These are phyloP conservation scores for Fusarium lateritium DNA, from an alignment of 2,329 filamentous ascomycete genomes.

Conservation along the genomic window DNA sequence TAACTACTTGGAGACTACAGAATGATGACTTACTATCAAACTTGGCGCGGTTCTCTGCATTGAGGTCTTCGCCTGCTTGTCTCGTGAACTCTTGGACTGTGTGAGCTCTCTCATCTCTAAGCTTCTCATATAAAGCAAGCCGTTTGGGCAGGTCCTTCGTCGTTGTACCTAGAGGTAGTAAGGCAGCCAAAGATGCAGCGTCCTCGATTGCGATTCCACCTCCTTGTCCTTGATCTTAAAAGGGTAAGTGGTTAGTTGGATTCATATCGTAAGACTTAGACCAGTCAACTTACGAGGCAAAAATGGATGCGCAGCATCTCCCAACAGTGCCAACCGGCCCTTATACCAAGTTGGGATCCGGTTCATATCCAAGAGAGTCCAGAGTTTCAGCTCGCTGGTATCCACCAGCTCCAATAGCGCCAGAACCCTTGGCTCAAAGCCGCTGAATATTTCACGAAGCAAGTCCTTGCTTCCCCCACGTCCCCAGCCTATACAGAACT, in stretches of 20 bases:
- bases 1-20: accelerated
- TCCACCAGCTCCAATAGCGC: conserved; percentile 61
- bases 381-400: conserved; percentile 65
- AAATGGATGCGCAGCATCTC: conserved; percentile 79
- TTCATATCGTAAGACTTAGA: accelerated
- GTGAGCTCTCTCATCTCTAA: conserved; percentile 70
- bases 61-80: conserved; percentile 63
- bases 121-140: conserved; percentile 71
- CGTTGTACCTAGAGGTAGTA: conserved; percentile 65
- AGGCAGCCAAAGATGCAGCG: conserved; percentile 69
- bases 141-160: conserved; percentile 66
- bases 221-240: conserved; percentile 43
- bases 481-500: conserved; percentile 55
- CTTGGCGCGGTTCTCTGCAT: conserved; percentile 51
- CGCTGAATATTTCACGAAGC: conserved; percentile 57
- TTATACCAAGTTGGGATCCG: conserved; percentile 69
- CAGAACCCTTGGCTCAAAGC: conserved; percentile 60
- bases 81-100: conserved; percentile 72
- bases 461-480: conserved; percentile 54
- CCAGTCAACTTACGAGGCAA: conserved; percentile 57
- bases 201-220: conserved; percentile 79
- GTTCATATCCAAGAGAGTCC: conserved; percentile 75
- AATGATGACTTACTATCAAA: conserved; percentile 58
- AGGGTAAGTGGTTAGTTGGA: accelerated
- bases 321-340: conserved; percentile 69